Conservation (phyloP, 148 eudicot species). For the Fagopyrum homotropicum region DNA sequence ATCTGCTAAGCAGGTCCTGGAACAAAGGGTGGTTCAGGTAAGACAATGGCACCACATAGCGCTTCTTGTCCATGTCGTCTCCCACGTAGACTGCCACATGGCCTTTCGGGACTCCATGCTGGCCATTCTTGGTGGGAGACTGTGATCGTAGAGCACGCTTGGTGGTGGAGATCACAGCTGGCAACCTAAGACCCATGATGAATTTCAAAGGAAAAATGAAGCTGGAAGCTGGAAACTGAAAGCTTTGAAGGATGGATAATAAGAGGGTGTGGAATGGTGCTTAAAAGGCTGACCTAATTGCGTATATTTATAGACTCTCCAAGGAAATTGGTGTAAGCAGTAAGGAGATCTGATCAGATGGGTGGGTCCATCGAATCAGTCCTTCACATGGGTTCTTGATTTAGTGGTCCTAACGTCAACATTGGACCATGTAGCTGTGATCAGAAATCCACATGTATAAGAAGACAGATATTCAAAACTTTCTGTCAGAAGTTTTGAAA, state of each 20-base stretch:
- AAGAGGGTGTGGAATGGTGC: background rate
- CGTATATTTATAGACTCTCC: background rate
- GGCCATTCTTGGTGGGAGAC: background rate
- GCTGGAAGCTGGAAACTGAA: background rate
- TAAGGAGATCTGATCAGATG: background rate
- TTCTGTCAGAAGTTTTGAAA: slow-evolving; percentile 9
- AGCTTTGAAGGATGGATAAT: background rate
- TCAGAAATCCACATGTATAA: slow-evolving; percentile 10
- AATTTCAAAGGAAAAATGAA: background rate
- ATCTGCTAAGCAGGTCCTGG: slow-evolving; percentile 35
- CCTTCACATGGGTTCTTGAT: slow-evolving; percentile 13
- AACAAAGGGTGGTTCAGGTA: slow-evolving; percentile 39
- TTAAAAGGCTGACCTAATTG: background rate
- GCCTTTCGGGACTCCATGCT: slow-evolving; percentile 49
- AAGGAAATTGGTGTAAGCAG: slow-evolving; percentile 7
- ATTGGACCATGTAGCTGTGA: slow-evolving; percentile 5
- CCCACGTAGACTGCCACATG: slow-evolving; percentile 61
- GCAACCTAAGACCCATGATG: slow-evolving; percentile 33
- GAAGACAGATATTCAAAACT: slow-evolving; percentile 10
- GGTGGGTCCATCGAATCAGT: slow-evolving; percentile 1
- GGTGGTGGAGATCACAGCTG: slow-evolving; percentile 25
- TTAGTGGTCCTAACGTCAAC: background rate
- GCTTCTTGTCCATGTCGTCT: slow-evolving; percentile 23
- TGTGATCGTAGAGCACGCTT: slow-evolving; percentile 27
- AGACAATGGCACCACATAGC: slow-evolving; percentile 48